Base-by-base conservation (phyloP, 306 rosid species). In the Leucaena leucocephala region DNA sequence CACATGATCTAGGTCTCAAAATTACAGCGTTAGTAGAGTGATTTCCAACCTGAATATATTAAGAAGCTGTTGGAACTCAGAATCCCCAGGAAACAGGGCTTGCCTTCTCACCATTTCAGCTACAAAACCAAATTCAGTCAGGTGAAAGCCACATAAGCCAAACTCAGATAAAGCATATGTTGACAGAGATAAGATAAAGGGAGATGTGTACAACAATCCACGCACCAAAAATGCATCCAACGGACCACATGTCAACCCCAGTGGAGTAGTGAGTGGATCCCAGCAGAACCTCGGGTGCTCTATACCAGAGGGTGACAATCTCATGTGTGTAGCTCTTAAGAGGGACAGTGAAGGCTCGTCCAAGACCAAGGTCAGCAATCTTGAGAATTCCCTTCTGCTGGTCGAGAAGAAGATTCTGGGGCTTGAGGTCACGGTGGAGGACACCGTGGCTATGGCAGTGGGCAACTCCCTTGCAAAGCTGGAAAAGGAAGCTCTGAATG, bases 401-500 rank as follows among this genome's bases (percentile, higher is more conserved):
- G 48, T 95, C 98, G 0, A 95, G 89, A 2, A 95, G 86, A n/a
- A 95, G 84, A 68, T 95, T 95, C 91, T 95, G 98, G 0, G 98
- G 98, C 69, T 95, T 95, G 68, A 95, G 92, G 49, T 91, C 98
- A 0, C 97, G 97, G 66, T 95, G 98, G 15, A 95, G 91, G 44
- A 92, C 98, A 0, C 98, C 98, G 2, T 92, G 98, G 35, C 97
- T 85, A 81, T 95, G 98, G 48, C 98, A 95, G 71, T 95, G 98
- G 0, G 98, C 94, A 0, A 95, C 98, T 1, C 98, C 98, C 82
- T 91, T 95, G 80, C 93, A 93, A 4, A 95, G 92, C 66, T 92
- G 98, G 69, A 87, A 95, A n/a, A 95, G 92, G 80, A 95, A 95
- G 67, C 91, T 92, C 85, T 87, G 96, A 34, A 95, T 38, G 0